Percentiles rank a stretch among this genome's conserved stretches.
phyloP scores from a whole-genome alignment of 345 rosid genomes.

The Salix suchowensis region DNA sequence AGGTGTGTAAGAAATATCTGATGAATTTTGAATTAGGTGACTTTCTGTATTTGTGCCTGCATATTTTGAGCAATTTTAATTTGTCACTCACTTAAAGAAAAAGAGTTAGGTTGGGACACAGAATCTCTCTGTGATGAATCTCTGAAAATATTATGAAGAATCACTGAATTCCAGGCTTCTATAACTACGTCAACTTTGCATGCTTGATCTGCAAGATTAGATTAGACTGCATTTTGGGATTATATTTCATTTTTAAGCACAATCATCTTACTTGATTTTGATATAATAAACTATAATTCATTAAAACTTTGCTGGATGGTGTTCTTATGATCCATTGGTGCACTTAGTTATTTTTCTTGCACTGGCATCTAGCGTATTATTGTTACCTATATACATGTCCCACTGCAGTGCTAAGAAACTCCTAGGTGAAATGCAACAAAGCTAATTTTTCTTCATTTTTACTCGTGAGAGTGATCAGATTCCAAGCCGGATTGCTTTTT shows the following conservation, averaged over 20 bases:
- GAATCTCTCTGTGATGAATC: neutral
- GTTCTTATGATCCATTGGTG: neutral
- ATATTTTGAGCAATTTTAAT: neutral
- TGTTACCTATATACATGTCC: neutral
- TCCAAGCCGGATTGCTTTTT: conserved; percentile 16
- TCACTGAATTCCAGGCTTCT: neutral
- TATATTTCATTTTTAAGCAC: neutral
- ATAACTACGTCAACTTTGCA: neutral
- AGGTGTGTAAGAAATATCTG: conserved; percentile 28
- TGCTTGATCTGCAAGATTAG: neutral
- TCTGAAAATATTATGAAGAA: neutral
- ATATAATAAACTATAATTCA: neutral
- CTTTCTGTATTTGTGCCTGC: neutral
- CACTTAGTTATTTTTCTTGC: no score
- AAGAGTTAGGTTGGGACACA: neutral
- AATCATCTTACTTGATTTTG: neutral
- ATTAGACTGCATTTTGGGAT: neutral
- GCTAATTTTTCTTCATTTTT: conserved; percentile 1
- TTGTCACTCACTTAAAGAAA: neutral
- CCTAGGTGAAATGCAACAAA: neutral
- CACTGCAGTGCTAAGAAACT: neutral
- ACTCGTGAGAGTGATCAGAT: conserved; percentile 17
- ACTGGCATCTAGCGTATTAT: neutral
- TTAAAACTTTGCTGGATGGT: neutral
- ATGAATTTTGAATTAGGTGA: neutral